phyloP scores from a whole-genome alignment of 495 filamentous ascomycete genomes.

The Aspergillus cristatus region DNA sequence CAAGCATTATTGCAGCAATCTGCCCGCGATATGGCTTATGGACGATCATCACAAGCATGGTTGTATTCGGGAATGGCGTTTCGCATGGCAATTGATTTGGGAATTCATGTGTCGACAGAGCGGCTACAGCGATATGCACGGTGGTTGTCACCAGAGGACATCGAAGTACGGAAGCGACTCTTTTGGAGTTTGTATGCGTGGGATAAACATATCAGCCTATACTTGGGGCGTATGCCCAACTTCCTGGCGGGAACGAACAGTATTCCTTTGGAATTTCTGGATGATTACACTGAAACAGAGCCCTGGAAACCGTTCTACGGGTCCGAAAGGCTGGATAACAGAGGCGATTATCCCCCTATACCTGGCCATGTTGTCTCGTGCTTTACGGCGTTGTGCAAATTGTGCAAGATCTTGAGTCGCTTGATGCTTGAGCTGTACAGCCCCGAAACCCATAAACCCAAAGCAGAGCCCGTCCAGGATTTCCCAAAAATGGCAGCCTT shows the following conservation, averaged over 20 bases:
- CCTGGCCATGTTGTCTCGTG: slow-evolving; percentile 9
- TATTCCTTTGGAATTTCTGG: slow-evolving; percentile 5
- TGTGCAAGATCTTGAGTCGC: slow-evolving; percentile 7
- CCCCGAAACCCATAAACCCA: not conserved
- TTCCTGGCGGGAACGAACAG: slow-evolving; percentile 3
- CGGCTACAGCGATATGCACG: slow-evolving; percentile 7
- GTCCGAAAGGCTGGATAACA: slow-evolving; percentile 1
- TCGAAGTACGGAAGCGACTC: slow-evolving; percentile 18
- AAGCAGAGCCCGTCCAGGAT: no score
- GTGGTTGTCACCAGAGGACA: slow-evolving; percentile 10
- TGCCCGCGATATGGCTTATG: slow-evolving; percentile 10
- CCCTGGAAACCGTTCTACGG: slow-evolving; percentile 10
- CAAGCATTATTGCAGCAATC: slow-evolving; percentile 11
- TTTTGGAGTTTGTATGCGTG: slow-evolving; percentile 21
- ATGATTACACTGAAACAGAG: slow-evolving; percentile 9
- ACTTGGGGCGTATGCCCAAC: slow-evolving; percentile 16
- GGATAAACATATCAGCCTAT: slow-evolving; percentile 22
- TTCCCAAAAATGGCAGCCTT: slow-evolving; percentile 3
- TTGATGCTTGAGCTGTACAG: slow-evolving; percentile 9
- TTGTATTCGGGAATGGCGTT: slow-evolving; percentile 26
- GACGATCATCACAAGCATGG: slow-evolving; percentile 13
- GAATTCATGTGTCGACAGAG: slow-evolving; percentile 13
- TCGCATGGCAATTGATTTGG: slow-evolving; percentile 18
- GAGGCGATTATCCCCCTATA: slow-evolving; percentile 3
- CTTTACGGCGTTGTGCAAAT: slow-evolving; percentile 9